Evolutionary conservation across 2,329 filamentous ascomycete species (phyloP), one percentile per base, ranked within the genome.

Genomic region (Penicillium sp.): DNA sequence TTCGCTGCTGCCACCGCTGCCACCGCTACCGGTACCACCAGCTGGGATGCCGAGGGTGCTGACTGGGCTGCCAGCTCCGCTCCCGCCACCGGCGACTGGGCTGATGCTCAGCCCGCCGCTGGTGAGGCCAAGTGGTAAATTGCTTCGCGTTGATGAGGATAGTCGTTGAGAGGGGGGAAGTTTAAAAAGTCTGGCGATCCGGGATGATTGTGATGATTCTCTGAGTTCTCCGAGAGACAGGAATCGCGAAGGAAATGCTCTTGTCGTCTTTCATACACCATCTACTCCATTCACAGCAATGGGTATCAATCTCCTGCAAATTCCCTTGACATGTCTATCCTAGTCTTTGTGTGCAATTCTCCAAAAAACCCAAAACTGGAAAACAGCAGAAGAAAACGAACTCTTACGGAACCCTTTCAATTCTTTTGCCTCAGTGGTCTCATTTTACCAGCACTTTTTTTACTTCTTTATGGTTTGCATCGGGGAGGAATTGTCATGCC

Each of bases 1-100:
- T 84, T 87, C 67, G 78, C 82, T 69, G 80, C 84, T 69, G 81
- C 78, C 67, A 89, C 86, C 85, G 84, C 83, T 72, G 82, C 49
- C 19, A 46, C 46, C 30, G 56, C 80, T 59, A 75, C 66, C 60
- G 77, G 80, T 63, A 76, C 77, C 62, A 76, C 81, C 64, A 77
- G 74, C 68, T 86, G 86, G 79, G 84, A 84, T 75, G 76, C 76
- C 64, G 76, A 75, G 53, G 73, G 70, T 60, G 75, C 65, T 59
- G 77, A 80, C 65, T 80, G 78, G 77, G 77, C 75, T 69, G 68
- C 74, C 54, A 67, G 74, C 66, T 72, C 71, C 50, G 63, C 71
- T 55, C 61, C 66, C 52, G 60, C 67, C 47, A 61, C 64, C 57
- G 61, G 53, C 56, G 69, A 71, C 61, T 74, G 71, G 71, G 72